Base-by-base conservation (phyloP, 306 rosid genomes). In the Glycine tomentella region DNA sequence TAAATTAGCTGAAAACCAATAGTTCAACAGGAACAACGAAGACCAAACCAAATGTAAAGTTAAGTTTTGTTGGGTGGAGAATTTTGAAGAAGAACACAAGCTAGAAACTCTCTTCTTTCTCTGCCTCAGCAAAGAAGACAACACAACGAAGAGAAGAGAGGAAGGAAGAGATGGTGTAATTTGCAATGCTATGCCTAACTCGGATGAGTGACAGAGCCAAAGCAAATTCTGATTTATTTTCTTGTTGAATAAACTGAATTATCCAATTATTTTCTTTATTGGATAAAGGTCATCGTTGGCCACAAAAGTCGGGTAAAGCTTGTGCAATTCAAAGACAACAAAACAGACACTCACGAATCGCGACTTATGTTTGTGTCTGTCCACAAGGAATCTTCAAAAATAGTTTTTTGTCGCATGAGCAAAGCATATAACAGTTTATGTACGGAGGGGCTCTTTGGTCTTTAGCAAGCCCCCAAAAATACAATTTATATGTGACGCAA, bases 231-330 rank as follows among this genome's bases (percentile, higher is more conserved):
- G 9, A 55, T 20, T 63, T 67, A 11, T 25, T 53, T 61, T 75
- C 15, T 20, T 17, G 31, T 38, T 33, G 9, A 55, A 20, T 36
- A 62, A 59, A 49, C 49, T 2, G 31, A 20, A 74, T 74, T 52
- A 31, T 74, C 69, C 69, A 14, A 2, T 31, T 36, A 1, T n/a
- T 33, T 63, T 40, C 53, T 7, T n/a, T n/a, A n/a, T n/a, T n/a
- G n/a, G n/a, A n/a, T n/a, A n/a, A n/a, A n/a, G n/a, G n/a, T n/a
- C n/a, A n/a, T n/a, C 8, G 8, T 75, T 45, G 14, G 64, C 77
- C 71, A 75, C 72, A 81, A 13, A 46, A 67, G 4, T 44, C 16
- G 85, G 76, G 75, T 81, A 75, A 56, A 74, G n/a, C 3, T 33
- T 3, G 45, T 15, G 44, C 12, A 4, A 20, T 3, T 55, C 4